Conservation (phyloP, 208 protist species). For the Acanthamoeba royreba region DNA sequence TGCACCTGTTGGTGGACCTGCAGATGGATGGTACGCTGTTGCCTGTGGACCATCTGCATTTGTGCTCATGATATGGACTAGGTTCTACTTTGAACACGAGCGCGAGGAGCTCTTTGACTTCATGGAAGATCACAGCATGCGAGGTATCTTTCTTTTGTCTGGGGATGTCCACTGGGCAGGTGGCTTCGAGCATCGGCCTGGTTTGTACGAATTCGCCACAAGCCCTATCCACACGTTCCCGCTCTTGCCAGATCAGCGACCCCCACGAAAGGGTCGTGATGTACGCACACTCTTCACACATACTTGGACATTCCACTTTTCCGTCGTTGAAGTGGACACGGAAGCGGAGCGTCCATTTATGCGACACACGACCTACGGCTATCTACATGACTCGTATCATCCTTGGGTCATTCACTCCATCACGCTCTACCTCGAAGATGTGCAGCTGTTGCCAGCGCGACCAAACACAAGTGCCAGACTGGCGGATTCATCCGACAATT, state of each 20-base stretch:
- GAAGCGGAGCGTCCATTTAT: background rate
- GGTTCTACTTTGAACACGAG: background rate
- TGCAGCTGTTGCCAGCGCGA: no score
- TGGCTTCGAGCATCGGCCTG: background rate
- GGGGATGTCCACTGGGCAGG: background rate
- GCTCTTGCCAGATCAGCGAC: background rate
- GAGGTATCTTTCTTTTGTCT: background rate
- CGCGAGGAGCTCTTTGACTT: background rate
- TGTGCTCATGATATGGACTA: background rate
- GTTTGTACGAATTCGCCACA: background rate
- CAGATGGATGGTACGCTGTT: background rate
- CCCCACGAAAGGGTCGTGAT: background rate
- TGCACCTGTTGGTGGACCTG: background rate
- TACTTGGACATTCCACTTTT: background rate
- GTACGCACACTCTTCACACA: background rate
- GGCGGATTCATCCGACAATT: no score
- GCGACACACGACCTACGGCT: background rate
- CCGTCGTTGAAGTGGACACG: background rate
- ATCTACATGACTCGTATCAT: background rate
- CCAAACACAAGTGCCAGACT: no score
- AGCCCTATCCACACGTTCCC: background rate
- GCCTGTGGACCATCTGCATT: background rate
- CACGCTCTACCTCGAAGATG: background rate
- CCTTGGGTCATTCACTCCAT: background rate
- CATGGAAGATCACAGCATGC: background rate